Evolutionary conservation across 1,139 yeast genomes (phyloP), one percentile per base, ranked within the genome.

Genomic region (Lodderomyces jiufengensis): DNA sequence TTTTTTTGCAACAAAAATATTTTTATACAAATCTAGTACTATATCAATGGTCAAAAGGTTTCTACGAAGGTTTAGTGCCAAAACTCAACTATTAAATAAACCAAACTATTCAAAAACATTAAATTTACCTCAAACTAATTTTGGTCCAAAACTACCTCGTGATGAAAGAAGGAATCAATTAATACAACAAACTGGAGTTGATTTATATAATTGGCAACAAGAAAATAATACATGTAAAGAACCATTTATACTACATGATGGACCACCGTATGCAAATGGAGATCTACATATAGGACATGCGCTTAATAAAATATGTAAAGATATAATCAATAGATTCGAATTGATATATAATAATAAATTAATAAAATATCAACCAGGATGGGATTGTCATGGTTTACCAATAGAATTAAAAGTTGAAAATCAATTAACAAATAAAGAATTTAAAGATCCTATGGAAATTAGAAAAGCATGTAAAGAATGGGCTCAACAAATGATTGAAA

Each of bases 351-450:
- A 67, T 30, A 84, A 88, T 16, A 73, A 76, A 43, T 68, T 69
- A 31, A 76, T 92, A 5, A 66, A 73, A 38, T 92, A 86, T 52
- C 71, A 73, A 31, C 97, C 97, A 0, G 99, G 99, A 1, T 92
- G 98, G 97, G 99, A 92, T 57, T 92, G 98, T 53, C 99, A 92
- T 62, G 99, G 99, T 0, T 65, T 92, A 24, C 99, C 99, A 1
- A 92, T 92, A 44, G 99, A 92, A 57, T 68, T 86, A 57, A 77
- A 76, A 39, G 65, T 69, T 13, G 56, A 54, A 35, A 31, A 24
- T 22, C 20, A 25, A 24, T 32, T 34, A 12, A 33, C 37, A 8
- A 20, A 13, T 7, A 9, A 14, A 25, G 25, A 26, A 12, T 12
- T 25, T 12, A 49, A 51, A 31, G 46, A 46, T 29, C 70, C 83